Evolutionary conservation across 768 basidiomycete genomes (phyloP).

Genomic region (Xanthoconium stramineum): DNA sequence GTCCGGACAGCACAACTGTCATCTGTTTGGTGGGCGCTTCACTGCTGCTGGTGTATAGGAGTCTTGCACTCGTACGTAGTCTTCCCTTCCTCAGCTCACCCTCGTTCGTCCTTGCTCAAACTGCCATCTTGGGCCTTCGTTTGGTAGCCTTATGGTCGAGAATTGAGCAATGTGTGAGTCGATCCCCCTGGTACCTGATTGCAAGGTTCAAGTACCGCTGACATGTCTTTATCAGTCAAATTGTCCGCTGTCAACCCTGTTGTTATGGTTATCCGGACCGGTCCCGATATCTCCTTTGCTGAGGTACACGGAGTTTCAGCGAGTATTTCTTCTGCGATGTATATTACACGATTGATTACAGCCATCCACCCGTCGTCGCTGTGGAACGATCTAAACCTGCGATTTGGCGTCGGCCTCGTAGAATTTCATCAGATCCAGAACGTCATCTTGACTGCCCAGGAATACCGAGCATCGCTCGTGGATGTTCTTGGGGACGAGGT

Average conservation of each 20-base stretch:
- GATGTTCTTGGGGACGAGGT: conserved; percentile 81
- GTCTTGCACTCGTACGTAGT: background rate
- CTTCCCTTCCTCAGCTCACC: no score
- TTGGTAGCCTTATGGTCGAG: no score
- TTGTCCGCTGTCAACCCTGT: background rate
- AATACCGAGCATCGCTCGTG: conserved; percentile 94
- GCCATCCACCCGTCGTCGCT: background rate
- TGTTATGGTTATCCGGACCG: no score
- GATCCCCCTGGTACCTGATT: no score
- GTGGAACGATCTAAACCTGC: conserved; percentile 5
- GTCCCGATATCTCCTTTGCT: no score
- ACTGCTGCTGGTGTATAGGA: background rate
- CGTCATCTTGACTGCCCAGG: conserved; percentile 91
- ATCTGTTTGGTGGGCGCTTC: no score
- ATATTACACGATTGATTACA: conserved; percentile 10
- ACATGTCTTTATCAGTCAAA: no score
- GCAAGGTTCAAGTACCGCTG: no score
- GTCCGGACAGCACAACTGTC: background rate
- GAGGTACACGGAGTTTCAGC: background rate
- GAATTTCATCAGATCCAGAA: conserved; percentile 84
- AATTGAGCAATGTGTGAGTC: no score
- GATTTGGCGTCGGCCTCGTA: conserved; percentile 47
- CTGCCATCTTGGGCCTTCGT: background rate
- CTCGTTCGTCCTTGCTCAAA: background rate
- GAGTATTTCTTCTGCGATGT: background rate